Conservation (phyloP, 2,329 filamentous ascomycete genomes). For the Spiromastix sp. region DNA sequence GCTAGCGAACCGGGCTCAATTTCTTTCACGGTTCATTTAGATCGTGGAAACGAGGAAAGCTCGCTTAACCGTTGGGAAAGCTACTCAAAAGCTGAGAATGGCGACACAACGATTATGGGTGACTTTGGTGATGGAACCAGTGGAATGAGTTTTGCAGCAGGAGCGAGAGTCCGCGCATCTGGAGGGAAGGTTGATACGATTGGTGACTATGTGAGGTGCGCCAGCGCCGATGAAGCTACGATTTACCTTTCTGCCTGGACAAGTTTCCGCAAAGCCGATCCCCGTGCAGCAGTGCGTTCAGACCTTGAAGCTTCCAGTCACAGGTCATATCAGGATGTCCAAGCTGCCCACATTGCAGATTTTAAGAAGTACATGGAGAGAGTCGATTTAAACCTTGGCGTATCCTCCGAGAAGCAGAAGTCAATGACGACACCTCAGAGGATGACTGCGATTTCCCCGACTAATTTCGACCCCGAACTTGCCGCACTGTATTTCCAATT, state of each 20-base stretch:
- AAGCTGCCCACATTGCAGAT: too few species aligned
- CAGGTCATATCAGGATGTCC: too few species aligned
- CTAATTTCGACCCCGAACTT: too few species aligned
- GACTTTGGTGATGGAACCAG: neutral
- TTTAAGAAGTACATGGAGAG: too few species aligned
- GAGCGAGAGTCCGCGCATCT: slow-evolving; percentile 14
- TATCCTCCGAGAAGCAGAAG: slow-evolving; percentile 11
- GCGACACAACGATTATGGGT: slow-evolving; percentile 5
- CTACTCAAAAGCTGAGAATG: slow-evolving; percentile 16
- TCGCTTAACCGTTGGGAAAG: slow-evolving; percentile 16
- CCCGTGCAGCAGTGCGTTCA: too few species aligned
- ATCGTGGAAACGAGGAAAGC: slow-evolving; percentile 30
- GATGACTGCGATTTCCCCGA: slow-evolving; percentile 32
- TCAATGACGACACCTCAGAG: slow-evolving; percentile 14
- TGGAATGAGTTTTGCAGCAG: neutral
- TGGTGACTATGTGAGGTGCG: too few species aligned
- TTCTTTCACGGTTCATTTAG: slow-evolving; percentile 16
- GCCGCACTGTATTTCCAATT: slow-evolving; percentile 43
- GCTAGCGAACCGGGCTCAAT: slow-evolving; percentile 13
- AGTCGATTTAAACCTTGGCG: slow-evolving; percentile 11
- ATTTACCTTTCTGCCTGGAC: too few species aligned
- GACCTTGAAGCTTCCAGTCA: too few species aligned
- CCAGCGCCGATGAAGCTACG: too few species aligned
- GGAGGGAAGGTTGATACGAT: too few species aligned
- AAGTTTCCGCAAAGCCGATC: too few species aligned